Evolutionary conservation across 345 rosid species (phyloP).

Genomic region (Eucalyptus pauciflora): DNA sequence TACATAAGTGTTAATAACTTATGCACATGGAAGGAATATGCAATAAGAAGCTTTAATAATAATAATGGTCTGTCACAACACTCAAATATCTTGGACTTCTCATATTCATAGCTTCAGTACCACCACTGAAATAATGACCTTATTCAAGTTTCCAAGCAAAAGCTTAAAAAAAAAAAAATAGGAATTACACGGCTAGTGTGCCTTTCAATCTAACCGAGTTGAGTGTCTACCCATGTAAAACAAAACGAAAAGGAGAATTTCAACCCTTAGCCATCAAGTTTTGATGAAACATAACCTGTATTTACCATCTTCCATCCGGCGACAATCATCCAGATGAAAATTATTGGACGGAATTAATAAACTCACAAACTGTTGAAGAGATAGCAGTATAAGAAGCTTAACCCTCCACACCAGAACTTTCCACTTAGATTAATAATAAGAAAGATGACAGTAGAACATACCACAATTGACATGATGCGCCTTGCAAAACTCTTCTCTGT

Average conservation of each 20-base stretch:
- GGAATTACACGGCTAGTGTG: not conserved
- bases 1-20: not conserved
- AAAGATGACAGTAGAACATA: slow-evolving; percentile 8
- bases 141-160: not conserved
- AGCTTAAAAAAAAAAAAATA: not conserved
- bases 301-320: not conserved
- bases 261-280: not conserved
- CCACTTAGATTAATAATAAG: not conserved
- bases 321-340: not conserved
- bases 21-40: not conserved
- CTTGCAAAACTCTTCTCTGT: slow-evolving; percentile 81
- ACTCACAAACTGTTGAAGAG: not conserved
- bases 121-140: not conserved
- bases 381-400: not conserved
- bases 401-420: not conserved
- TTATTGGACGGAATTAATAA: not conserved
- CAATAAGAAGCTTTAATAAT: not conserved
- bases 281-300: not conserved
- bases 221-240: not conserved
- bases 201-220: not conserved
- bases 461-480: slow-evolving; percentile 81
- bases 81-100: not conserved
- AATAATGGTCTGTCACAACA: not conserved
- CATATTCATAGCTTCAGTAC: not conserved
- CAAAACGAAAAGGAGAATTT: not conserved